Base-by-base conservation (phyloP, 306 rosid genomes). In the Citrullus mucosospermus region DNA sequence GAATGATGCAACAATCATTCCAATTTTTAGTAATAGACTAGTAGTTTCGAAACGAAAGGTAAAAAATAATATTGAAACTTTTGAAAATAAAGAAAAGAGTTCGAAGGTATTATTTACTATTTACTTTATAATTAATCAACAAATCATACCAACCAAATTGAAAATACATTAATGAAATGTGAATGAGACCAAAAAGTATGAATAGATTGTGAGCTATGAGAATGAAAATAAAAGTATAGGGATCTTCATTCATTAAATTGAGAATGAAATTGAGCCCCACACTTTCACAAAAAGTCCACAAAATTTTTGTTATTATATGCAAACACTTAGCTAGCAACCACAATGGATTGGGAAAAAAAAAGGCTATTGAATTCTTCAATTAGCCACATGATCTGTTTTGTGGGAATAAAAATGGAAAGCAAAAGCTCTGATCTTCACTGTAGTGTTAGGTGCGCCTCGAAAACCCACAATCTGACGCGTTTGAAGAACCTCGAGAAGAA, bases 351-450 rank as follows among this genome's bases (percentile, higher is more conserved):
- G 4, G 2, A 11, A 12, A 12, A 28, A 65, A 62, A 5, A 32
- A 0, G 0, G 46, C 54, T 48, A 17, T 39, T 67, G 30, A 18
- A 17, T 39, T 36, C 41, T 6, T 13, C 28, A 71, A 50, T 14
- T 48, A 72, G 48, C 25, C 77, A 72, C 77, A 32, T 72, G 77
- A 50, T 72, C 59, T 72, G 41, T 54, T 72, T 50, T 34, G 43
- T 50, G 44, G 2, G 75, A 43, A n/a, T 14, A 16, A 28, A 51
- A 51, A 22, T 22, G 58, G 44, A 18, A 72, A 51, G 44, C 43
- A 48, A 73, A 71, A 73, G 5, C 59, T 73, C 20, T 51, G 77
- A 51, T 50, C 15, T 48, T 73, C 13, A 73, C 59, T 15, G 77
- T 50, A 28, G 44, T 72, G 77, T 72, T 72, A 1, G 22, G 44